Conservation (phyloP, 306 rosid species). For the Glycine soja region DNA sequence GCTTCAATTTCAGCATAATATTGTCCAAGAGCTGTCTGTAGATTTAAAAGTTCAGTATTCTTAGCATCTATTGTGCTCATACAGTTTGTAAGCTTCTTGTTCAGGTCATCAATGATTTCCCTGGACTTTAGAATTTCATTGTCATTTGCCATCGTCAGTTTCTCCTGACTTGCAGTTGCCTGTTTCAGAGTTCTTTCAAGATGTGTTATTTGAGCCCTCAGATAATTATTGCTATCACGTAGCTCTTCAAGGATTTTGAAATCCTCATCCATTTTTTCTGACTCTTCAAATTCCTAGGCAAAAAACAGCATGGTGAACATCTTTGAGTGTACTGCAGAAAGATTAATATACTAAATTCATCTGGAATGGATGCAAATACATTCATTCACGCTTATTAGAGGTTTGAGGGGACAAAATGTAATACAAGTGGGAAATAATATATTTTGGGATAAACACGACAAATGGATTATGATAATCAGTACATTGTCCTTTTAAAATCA, state of each 20-base stretch:
- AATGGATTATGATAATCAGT: constrained; percentile 12
- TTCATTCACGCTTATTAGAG: constrained; percentile 5
- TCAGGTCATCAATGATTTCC: constrained; percentile 77
- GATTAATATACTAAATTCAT: constrained; percentile 25
- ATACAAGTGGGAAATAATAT: constrained; percentile 17
- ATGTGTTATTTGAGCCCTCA: constrained; percentile 65
- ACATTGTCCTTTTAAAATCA: constrained; percentile 25
- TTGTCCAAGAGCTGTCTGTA: constrained; percentile 98
- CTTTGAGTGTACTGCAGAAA: constrained; percentile 21
- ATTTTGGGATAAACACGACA: not conserved
- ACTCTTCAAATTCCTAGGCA: constrained; percentile 87
- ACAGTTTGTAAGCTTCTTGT: constrained; percentile 74
- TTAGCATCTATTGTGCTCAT: constrained; percentile 79
- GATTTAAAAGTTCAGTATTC: constrained; percentile 83
- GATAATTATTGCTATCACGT: constrained; percentile 66
- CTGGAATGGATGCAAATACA: constrained; percentile 13
- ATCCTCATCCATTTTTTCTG: constrained; percentile 98
- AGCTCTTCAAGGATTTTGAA: constrained; percentile 85
- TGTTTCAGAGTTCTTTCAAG: constrained; percentile 84
- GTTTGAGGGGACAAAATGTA: constrained; percentile 22
- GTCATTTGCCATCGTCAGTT: constrained; percentile 60
- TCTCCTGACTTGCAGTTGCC: constrained; percentile 75
- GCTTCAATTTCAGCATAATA: constrained; percentile 99
- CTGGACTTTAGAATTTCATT: constrained; percentile 70
- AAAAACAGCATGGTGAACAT: not conserved